These are phyloP conservation scores for Trypethelium eluteriae DNA, from an alignment of 495 filamentous ascomycete genomes.

Conservation along the genomic window DNA sequence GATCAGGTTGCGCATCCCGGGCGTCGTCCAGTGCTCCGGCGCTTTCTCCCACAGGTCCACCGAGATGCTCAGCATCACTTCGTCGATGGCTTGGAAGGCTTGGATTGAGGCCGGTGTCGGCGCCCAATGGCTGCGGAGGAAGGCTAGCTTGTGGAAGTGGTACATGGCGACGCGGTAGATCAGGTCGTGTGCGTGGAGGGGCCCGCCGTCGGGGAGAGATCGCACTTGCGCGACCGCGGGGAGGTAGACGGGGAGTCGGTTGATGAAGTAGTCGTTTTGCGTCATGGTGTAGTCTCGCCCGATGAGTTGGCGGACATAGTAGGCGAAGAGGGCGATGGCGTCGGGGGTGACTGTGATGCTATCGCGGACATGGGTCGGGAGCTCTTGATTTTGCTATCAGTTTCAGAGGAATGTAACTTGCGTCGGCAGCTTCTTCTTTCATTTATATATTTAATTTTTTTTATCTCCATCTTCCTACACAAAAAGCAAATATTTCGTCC, in stretches of 20 bases:
- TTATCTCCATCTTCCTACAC: too few relatives aligned
- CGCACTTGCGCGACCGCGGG: background rate
- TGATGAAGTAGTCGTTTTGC: background rate
- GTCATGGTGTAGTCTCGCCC: slow-evolving; percentile 4
- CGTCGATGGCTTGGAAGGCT: background rate
- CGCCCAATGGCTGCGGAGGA: background rate
- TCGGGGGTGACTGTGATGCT: background rate
- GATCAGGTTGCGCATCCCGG: background rate
- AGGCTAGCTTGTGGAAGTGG: background rate
- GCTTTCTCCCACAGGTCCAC: background rate
- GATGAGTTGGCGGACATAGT: slow-evolving; percentile 7
- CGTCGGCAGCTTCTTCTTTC: too few relatives aligned
- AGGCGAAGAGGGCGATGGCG: background rate
- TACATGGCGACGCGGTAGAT: background rate
- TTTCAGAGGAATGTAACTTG: too few relatives aligned
- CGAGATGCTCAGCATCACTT: background rate
- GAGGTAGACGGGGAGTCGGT: slow-evolving; percentile 3
- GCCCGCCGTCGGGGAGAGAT: background rate
- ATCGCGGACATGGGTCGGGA: background rate
- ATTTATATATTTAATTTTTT: too few relatives aligned
- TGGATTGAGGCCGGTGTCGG: background rate
- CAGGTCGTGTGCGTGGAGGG: background rate
- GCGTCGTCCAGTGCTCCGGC: background rate
- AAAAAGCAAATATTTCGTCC: too few relatives aligned
- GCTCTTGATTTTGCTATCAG: background rate